Evolutionary conservation across 139 green algal genomes (phyloP).

Genomic region (Picochlorum sp.): DNA sequence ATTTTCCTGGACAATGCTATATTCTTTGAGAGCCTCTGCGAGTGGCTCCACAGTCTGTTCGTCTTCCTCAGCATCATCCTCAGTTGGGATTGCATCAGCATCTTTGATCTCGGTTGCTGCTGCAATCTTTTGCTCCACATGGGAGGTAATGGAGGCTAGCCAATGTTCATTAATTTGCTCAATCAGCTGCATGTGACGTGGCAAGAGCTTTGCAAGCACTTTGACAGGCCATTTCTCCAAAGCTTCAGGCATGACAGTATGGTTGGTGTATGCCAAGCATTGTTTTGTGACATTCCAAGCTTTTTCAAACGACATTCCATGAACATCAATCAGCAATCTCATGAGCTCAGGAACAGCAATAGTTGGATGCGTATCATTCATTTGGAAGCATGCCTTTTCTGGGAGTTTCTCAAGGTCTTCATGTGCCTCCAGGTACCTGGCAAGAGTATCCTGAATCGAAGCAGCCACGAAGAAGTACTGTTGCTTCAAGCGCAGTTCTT

Average conservation of each 20-base stretch:
- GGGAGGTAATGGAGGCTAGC: slow-evolving; percentile 16
- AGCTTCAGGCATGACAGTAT: slow-evolving; percentile 97
- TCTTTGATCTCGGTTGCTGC: not conserved
- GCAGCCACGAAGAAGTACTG: slow-evolving; percentile 98
- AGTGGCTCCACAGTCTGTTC: slow-evolving; percentile 19
- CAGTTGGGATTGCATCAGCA: not conserved
- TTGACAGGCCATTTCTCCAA: slow-evolving; percentile 96
- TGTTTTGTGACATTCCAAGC: slow-evolving; percentile 81
- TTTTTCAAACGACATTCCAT: slow-evolving; percentile 76
- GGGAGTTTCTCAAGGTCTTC: slow-evolving; percentile 51
- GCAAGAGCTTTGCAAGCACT: slow-evolving; percentile 86
- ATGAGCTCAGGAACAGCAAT: slow-evolving; percentile 95
- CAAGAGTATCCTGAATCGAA: slow-evolving; percentile 76
- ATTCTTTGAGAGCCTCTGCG: slow-evolving; percentile 44
- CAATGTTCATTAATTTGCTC: slow-evolving; percentile 53
- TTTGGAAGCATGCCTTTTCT: slow-evolving; percentile 84
- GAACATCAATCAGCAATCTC: slow-evolving; percentile 87
- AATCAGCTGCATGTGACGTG: slow-evolving; percentile 95
- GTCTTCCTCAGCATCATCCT: slow-evolving; percentile 17
- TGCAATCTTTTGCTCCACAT: slow-evolving; percentile 19
- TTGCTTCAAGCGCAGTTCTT: slow-evolving; percentile 98
- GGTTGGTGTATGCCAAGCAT: slow-evolving; percentile 94
- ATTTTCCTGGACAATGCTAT: slow-evolving; percentile 76
- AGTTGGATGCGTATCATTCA: slow-evolving; percentile 98
- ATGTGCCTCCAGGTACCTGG: slow-evolving; percentile 32